Conservation (phyloP, 805 yeast species). For the Myxozyma vanderwaltii region DNA sequence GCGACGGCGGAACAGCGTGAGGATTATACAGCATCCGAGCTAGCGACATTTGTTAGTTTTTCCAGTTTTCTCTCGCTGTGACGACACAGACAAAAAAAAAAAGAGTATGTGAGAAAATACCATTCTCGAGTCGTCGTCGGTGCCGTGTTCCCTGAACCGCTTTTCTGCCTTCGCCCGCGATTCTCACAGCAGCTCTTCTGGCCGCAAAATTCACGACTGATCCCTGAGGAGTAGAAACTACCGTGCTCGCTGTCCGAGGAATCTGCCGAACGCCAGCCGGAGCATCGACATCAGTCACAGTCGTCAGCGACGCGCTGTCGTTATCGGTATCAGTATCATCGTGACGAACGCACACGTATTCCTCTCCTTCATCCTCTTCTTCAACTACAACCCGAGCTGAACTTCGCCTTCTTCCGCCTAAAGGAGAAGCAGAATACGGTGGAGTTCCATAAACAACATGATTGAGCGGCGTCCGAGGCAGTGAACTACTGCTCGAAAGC, state of each 20-base stretch:
- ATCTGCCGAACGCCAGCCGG: slow-evolving; percentile 7
- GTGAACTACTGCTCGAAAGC: neutral
- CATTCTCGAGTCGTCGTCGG: slow-evolving; percentile 30
- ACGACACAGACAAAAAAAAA: too few species aligned
- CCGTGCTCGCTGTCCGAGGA: slow-evolving; percentile 16
- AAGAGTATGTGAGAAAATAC: slow-evolving; percentile 1
- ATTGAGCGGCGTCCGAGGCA: slow-evolving; percentile 5
- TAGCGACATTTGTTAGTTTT: neutral
- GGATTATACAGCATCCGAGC: slow-evolving; percentile 34
- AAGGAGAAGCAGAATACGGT: slow-evolving; percentile 2
- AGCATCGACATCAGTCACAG: slow-evolving; percentile 7
- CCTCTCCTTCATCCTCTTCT: neutral
- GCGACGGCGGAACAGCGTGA: slow-evolving; percentile 30
- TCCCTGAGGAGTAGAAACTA: slow-evolving; percentile 31
- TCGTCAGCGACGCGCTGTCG: slow-evolving; percentile 13
- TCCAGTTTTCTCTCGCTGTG: too few species aligned
- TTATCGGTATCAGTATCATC: neutral
- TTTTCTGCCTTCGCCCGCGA: slow-evolving; percentile 7
- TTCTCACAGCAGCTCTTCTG: slow-evolving; percentile 24
- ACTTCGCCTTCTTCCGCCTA: neutral
- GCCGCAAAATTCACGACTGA: slow-evolving; percentile 26
- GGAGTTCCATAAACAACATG: slow-evolving; percentile 8
- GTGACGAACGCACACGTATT: neutral
- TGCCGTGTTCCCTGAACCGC: slow-evolving; percentile 28
- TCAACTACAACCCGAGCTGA: neutral